These are phyloP conservation scores for Talaromyces atroroseus DNA, from an alignment of 2,329 filamentous ascomycete species.

Conservation along the genomic window DNA sequence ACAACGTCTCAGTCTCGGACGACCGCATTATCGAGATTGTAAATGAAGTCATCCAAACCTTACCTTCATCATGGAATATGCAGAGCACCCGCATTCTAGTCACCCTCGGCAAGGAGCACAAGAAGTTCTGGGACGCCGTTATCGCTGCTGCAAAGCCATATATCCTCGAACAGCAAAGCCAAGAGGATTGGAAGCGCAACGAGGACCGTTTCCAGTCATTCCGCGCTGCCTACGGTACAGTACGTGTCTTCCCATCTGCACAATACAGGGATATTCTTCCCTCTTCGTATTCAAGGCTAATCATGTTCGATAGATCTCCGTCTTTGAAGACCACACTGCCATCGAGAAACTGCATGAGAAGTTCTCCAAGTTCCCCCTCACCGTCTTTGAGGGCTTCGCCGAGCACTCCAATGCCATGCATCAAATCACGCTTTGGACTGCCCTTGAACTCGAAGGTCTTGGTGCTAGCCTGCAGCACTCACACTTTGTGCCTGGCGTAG, in stretches of 20 bases:
- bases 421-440: constrained; percentile 53
- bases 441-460: constrained; percentile 71
- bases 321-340: too few species aligned
- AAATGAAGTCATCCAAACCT: not conserved
- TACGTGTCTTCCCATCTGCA: too few species aligned
- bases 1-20: not conserved
- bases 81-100: not conserved
- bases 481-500: constrained; percentile 64
- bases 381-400: too few species aligned
- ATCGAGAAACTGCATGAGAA: too few species aligned
- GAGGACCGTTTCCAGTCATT: not conserved
- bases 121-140: not conserved
- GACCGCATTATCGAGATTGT: not conserved
- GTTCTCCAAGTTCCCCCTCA: too few species aligned
- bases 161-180: not conserved
- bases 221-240: too few species aligned
- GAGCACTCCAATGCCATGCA: too few species aligned
- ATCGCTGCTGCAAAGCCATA: not conserved
- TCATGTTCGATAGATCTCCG: too few species aligned
- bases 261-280: too few species aligned
- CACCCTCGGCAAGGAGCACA: not conserved
- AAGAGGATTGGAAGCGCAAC: not conserved
- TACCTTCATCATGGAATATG: not conserved
- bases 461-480: constrained; percentile 86
- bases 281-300: too few species aligned